phyloP scores from a whole-genome alignment of 768 basidiomycete genomes.

The Hemileccinum rubropunctum region DNA sequence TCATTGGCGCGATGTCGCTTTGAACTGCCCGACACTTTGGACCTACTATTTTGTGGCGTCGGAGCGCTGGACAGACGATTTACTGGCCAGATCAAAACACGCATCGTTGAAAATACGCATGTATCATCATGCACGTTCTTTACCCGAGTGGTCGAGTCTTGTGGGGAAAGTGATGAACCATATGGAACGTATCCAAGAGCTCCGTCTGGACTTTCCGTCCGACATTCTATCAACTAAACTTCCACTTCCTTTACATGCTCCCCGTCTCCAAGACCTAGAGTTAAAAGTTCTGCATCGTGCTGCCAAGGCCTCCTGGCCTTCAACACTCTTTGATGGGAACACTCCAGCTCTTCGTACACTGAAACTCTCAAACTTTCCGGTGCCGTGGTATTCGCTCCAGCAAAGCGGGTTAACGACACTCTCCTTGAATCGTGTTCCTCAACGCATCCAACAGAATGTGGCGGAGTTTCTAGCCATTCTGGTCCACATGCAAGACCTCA shows the following conservation, averaged over 20 bases:
- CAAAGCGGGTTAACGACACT: slow-evolving; percentile 33
- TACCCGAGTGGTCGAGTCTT: neutral
- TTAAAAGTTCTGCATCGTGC: no score
- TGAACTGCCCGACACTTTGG: slow-evolving; percentile 42
- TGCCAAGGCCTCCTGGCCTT: no score
- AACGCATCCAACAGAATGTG: slow-evolving; percentile 21
- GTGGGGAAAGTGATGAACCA: neutral
- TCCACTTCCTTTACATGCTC: neutral
- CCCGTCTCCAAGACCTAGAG: neutral
- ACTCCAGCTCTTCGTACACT: no score
- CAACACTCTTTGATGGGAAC: no score
- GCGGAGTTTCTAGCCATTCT: slow-evolving; percentile 33
- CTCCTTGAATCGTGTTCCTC: slow-evolving; percentile 25
- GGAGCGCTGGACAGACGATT: slow-evolving; percentile 37
- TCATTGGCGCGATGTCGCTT: slow-evolving; percentile 38
- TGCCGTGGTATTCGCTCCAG: neutral
- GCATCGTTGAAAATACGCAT: slow-evolving; percentile 21
- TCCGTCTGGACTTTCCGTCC: neutral
- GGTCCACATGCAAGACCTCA: slow-evolving; percentile 32
- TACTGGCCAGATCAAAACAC: slow-evolving; percentile 42
- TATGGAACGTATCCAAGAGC: neutral
- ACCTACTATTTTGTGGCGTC: slow-evolving; percentile 27
- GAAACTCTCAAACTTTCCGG: no score
- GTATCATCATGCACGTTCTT: no score
- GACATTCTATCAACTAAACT: neutral